Evolutionary conservation across 2,329 filamentous ascomycete species (phyloP), one percentile per base, ranked within the genome.

Genomic region (Paraphaeosphaeria minitans): DNA sequence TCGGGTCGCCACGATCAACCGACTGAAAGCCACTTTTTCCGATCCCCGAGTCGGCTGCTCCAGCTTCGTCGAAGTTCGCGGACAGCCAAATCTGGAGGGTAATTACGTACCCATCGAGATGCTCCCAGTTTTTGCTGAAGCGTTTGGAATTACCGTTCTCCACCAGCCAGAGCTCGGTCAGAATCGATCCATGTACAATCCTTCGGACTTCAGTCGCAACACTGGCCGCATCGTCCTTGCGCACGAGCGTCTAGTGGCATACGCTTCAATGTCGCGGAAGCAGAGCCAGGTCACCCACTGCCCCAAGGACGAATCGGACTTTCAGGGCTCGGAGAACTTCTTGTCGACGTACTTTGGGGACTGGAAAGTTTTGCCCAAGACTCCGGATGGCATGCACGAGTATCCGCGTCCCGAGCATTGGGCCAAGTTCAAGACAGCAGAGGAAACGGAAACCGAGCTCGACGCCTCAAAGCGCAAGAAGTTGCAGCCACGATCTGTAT

Each of bases 1-100:
- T 47, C 57, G 58, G 3, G 31, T 63, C 19, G 64, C 61, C 7
- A 43, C 43, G 14, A 41, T 55, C 1, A 45, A 55, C 0, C 48
- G 31, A 2, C 49, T 62, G 10, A 19, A 39, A 10, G 5, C 37
- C 1, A 59, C 57, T 4, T 24, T 68, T 14, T 52, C 45, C 10
- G 41, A 59, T 3, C 52, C 33, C 10, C 22, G 46, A 7, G 41
- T 61, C 21, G 52, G 43, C 2, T 68, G 64, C 45, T 51, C 62
- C 6, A 61, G 64, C 27, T 68, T 60, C 19, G 59, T 64, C 4
- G 64, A 67, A 31, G 63, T 68, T 19, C 64, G 66, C 6, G 66
- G 66, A 14, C 61, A 66, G 21, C 46, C 61, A 12, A 55, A 55
- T 16, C 47, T 68, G 13, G 57, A 67, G 27, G 66, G 66, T 0